Evolutionary conservation across 1,139 yeast species (phyloP).

Genomic region (Candida gigantensis): DNA sequence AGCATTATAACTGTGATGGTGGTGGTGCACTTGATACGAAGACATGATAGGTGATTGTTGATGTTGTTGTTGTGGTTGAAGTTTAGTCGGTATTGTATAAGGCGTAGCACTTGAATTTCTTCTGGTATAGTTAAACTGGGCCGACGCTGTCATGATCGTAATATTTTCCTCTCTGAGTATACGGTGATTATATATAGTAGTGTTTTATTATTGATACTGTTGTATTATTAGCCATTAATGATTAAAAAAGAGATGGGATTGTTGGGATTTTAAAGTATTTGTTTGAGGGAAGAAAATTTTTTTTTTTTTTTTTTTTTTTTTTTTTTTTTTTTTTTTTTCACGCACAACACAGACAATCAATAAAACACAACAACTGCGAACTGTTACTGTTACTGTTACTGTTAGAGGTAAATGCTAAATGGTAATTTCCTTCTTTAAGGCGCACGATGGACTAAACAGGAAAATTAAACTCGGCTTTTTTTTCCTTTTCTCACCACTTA

Average conservation of each 20-base stretch:
- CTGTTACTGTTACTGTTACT: background rate
- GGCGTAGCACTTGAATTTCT: slow-evolving; percentile 36
- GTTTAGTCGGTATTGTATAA: slow-evolving; percentile 34
- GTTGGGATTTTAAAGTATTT: background rate
- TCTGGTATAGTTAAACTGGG: slow-evolving; percentile 35
- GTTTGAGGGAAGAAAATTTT: no score
- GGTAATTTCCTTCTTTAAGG: background rate
- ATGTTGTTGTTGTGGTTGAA: slow-evolving; percentile 6
- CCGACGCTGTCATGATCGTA: slow-evolving; percentile 33
- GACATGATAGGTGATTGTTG: slow-evolving; percentile 7
- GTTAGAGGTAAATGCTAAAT: background rate
- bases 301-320: slow-evolving; percentile 1
- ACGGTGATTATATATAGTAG: background rate
- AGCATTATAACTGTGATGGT: slow-evolving; percentile 4
- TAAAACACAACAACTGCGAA: no score
- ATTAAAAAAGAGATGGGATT: background rate
- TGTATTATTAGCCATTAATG: background rate
- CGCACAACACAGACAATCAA: no score
- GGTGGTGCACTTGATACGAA: slow-evolving; percentile 10
- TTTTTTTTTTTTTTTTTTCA: slow-evolving; percentile 1
- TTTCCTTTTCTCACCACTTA: no score
- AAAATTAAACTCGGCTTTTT: background rate
- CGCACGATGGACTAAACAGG: slow-evolving; percentile 1
- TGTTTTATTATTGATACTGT: background rate
- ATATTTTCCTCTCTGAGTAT: no score